A percentile compares a stretch with the other conserved stretches of the same genome.
Conservation (phyloP, 202 grass and related monocot genomes). For the Schoenoplectus tabernaemontani region DNA sequence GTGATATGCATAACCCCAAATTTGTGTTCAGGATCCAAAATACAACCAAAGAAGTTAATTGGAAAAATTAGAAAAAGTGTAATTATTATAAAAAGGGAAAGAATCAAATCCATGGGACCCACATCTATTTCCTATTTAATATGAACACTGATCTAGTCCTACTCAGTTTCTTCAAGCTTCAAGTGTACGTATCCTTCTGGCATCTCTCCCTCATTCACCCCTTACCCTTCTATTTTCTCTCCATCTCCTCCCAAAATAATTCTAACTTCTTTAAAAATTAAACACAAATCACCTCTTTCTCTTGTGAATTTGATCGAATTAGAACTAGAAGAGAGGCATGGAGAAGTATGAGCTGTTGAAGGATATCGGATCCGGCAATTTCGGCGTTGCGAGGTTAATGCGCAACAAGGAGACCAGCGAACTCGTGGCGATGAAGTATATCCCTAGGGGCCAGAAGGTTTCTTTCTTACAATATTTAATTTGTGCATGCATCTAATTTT, state of each 20-base stretch:
- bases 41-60: neutral
- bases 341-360: conserved; percentile 64
- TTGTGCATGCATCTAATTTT: conserved; percentile 2
- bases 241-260: neutral
- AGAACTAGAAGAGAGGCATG: conserved; percentile 13
- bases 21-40: too few species aligned
- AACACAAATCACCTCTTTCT: too few species aligned
- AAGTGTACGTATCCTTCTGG: conserved; percentile 23
- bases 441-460: conserved; percentile 47
- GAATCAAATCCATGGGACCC: conserved; percentile 8
- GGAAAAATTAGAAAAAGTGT: neutral
- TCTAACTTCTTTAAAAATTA: too few species aligned
- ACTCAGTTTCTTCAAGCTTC: conserved; percentile 31
- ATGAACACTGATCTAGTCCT: neutral
- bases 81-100: neutral
- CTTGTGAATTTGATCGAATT: neutral
- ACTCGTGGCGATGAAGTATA: conserved; percentile 58
- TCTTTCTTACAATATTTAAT: neutral
- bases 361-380: conserved; percentile 69
- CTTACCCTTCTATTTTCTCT: neutral
- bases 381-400: conserved; percentile 65
- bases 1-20: too few species aligned
- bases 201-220: neutral
- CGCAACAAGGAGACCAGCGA: conserved; percentile 37
- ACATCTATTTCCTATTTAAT: neutral